Percentiles rank a stretch among this genome's conserved stretches.
Conservation (phyloP, 2,329 filamentous ascomycete genomes). For the Whalleya microplaca region DNA sequence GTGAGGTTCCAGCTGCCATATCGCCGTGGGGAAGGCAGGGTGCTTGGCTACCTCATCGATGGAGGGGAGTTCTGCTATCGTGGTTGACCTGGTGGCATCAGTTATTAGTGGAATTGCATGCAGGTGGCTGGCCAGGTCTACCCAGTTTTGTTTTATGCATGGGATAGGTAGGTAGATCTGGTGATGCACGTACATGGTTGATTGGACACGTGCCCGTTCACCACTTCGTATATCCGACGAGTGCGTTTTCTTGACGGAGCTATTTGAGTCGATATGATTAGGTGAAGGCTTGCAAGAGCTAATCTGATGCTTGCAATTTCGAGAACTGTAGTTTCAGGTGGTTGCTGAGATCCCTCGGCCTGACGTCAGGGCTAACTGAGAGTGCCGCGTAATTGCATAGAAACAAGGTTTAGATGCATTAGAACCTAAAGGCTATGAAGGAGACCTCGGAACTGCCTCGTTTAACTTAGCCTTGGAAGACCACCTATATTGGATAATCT, state of each 20-base stretch:
- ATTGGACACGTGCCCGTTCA: background rate
- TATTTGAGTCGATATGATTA: too few relatives aligned
- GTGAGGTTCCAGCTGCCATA: conserved; percentile 72
- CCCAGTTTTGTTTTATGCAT: background rate
- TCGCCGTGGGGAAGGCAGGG: conserved; percentile 67
- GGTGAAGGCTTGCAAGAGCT: background rate
- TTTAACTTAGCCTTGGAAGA: too few relatives aligned
- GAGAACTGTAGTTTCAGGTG: background rate
- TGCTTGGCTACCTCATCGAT: conserved; percentile 47
- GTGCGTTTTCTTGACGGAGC: too few relatives aligned
- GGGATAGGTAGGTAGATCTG: background rate
- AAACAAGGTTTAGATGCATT: background rate
- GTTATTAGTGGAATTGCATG: conserved; percentile 1
- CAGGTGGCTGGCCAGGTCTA: background rate
- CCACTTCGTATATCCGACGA: too few relatives aligned
- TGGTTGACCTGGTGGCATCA: conserved; percentile 3
- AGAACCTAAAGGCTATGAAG: too few relatives aligned
- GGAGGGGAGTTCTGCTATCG: conserved; percentile 24
- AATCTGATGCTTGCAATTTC: background rate
- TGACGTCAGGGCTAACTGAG: background rate
- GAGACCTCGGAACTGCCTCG: too few relatives aligned
- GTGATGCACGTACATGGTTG: background rate
- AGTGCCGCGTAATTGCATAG: background rate
- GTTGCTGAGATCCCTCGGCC: background rate
- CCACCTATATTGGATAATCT: too few relatives aligned